Base-by-base conservation (phyloP, 441 rosid species). In the Mallotus repandus region DNA sequence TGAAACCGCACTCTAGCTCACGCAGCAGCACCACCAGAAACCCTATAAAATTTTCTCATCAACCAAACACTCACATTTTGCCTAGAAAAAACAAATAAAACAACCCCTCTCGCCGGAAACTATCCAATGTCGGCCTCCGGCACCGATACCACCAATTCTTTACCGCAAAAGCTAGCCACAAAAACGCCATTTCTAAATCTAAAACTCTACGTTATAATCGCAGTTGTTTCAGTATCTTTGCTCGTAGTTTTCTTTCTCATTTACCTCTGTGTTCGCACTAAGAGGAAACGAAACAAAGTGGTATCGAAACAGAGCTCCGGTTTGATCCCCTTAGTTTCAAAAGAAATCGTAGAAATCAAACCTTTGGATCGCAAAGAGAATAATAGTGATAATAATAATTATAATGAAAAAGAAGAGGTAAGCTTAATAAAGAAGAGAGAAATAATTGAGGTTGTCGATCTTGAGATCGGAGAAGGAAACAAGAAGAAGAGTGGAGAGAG, bases 241-340 rank as follows among this genome's bases (percentile, higher is more conserved):
- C 66, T 90, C 6, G 22, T 84, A 46, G 72, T 82, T 52, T 84
- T 81, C 21, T 74, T 92, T 12, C 43, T 81, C 18, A 74, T 86
- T 68, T 86, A 83, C 79, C 82, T 92, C 66, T 94, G 89, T 75
- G 46, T 88, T 63, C 83, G 89, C 58, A 80, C 78, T 48, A 84
- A 86, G 35, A 83, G 83, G 75, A 86, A 83, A 43, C 90, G 89
- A 65, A 59, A 48, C 59, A 84, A 52, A 78, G 77, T 78, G 87
- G 85, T 81, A 32, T 86, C 75, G 65, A 84, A 91, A 70, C 91
- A 87, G 79, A 86, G 86, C 79, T 90, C 97, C 5, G 90, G 97
- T 15, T 76, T 82, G 62, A 88, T 89, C 81, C 97, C 97, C 0
- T 56, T 90, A 14, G 90, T 86, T n/a, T 84, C 97, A 61, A 92